These are phyloP conservation scores for Gossypium herbaceum DNA, from an alignment of 345 rosid species.

Conservation along the genomic window DNA sequence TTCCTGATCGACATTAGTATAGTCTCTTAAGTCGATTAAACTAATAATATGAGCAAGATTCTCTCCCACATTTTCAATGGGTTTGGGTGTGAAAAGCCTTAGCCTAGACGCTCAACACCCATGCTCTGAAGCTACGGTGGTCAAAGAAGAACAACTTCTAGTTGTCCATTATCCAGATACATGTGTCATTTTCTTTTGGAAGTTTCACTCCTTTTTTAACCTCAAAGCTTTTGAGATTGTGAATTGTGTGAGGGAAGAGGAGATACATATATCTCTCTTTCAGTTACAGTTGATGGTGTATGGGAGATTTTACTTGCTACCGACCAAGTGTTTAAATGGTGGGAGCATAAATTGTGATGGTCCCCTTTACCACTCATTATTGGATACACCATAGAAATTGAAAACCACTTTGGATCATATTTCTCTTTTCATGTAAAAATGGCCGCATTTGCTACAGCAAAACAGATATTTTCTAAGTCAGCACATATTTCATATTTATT, in stretches of 20 bases:
- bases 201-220: no score
- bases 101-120: neutral
- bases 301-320: no score
- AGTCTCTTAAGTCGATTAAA: neutral
- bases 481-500: no score
- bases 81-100: neutral
- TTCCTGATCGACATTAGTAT: neutral
- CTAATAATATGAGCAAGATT: neutral
- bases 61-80: neutral
- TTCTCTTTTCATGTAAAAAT: neutral
- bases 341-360: neutral
- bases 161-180: no score
- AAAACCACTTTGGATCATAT: neutral
- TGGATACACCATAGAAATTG: neutral
- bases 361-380: neutral
- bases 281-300: no score
- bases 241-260: no score
- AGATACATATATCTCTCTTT: no score
- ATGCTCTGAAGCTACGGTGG: neutral
- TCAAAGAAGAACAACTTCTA: constrained; percentile 1
- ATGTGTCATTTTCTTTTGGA: no score
- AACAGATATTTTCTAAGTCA: neutral
- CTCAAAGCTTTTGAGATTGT: no score
- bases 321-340: neutral
- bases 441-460: neutral